Percentiles rank a stretch among this genome's conserved stretches.
phyloP scores from a whole-genome alignment of 2,329 filamentous ascomycete species.

The Aspergillus felis region DNA sequence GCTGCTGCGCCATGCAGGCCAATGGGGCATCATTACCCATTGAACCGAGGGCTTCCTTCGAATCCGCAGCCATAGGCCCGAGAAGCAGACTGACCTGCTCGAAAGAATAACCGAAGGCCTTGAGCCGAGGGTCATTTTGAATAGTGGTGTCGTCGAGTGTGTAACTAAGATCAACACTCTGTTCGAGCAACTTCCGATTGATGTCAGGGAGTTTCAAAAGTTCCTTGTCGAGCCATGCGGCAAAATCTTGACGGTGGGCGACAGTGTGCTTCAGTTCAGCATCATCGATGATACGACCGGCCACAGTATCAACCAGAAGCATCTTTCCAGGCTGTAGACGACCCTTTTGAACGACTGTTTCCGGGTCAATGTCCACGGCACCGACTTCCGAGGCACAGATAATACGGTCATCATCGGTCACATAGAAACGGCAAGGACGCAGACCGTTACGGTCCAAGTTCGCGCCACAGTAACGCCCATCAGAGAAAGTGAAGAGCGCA shows the following conservation, averaged over 20 bases:
- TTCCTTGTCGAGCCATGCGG: constrained; percentile 80
- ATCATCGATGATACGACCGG: constrained; percentile 91
- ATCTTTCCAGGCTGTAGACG: constrained; percentile 92
- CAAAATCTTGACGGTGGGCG: constrained; percentile 81
- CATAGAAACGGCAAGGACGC: constrained; percentile 92
- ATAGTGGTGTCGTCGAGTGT: constrained; percentile 66
- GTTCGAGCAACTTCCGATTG: constrained; percentile 56
- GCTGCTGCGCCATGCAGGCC: constrained; percentile 84
- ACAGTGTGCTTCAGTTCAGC: constrained; percentile 86
- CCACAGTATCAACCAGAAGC: constrained; percentile 88
- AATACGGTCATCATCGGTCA: constrained; percentile 94
- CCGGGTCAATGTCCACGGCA: constrained; percentile 85
- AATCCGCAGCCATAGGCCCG: constrained; percentile 93
- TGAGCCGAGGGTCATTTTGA: constrained; percentile 78
- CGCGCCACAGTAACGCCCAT: constrained; percentile 93
- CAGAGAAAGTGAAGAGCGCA: constrained; percentile 93
- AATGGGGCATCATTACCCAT: constrained; percentile 97
- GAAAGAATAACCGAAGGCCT: constrained; percentile 89
- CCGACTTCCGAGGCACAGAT: constrained; percentile 96
- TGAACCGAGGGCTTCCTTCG: constrained; percentile 92
- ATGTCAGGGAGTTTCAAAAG: constrained; percentile 77
- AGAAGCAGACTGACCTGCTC: constrained; percentile 91
- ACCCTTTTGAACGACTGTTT: constrained; percentile 86
- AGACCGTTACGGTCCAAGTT: constrained; percentile 95
- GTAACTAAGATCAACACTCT: constrained; percentile 59